Base-by-base conservation (phyloP, 768 basidiomycete species). In the Botryobasidium botryosum region DNA sequence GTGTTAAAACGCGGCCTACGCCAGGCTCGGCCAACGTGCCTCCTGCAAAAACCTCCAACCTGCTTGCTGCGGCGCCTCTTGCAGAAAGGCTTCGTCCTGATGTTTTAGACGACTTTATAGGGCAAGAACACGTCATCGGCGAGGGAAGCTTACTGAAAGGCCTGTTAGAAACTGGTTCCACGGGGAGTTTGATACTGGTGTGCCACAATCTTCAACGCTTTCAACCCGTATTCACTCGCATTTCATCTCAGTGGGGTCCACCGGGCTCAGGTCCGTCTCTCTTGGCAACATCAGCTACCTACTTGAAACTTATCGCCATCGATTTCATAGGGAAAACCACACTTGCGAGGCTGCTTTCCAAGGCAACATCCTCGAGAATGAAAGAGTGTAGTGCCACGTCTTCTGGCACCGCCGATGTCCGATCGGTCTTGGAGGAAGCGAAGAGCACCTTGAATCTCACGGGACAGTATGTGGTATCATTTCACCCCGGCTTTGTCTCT, bases 321-420 rank as follows among this genome's bases (percentile, higher is more conserved):
- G 28, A 25, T 77, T 73, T 46, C 6, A 6, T 31, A 51, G 78
- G 79, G 17, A 82, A 80, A 59, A 84, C 79, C 1, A 85, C 82
- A 0, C 60, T 87, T 25, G 81, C 82, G 0, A 64, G 82, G 50
- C 57, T 90, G 21, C 62, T 87, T 6, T 79, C 82, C 0, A 65
- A 63, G 35, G 65, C 67, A 41, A 67, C 72, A 1, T 62, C 74
- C 50, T 70, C 72, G 12, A 61, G 69, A 8, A 82, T 84, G 57
- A 81, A 74, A 51, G 85, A 88, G 53, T 60, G 86, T 18, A 78
- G 77, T 55, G 80, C 80, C n/a, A 82, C 82, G 0, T 70, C 64
- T 23, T 69, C 69, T 2, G 74, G 74, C 3, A 72, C 79, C 13
- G 72, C 70, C 42, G 82, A 90, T 33, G 74, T 87, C 6, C 69